Conservation (phyloP, 2,329 filamentous ascomycete genomes). For the Pseudogymnoascus sp. region DNA sequence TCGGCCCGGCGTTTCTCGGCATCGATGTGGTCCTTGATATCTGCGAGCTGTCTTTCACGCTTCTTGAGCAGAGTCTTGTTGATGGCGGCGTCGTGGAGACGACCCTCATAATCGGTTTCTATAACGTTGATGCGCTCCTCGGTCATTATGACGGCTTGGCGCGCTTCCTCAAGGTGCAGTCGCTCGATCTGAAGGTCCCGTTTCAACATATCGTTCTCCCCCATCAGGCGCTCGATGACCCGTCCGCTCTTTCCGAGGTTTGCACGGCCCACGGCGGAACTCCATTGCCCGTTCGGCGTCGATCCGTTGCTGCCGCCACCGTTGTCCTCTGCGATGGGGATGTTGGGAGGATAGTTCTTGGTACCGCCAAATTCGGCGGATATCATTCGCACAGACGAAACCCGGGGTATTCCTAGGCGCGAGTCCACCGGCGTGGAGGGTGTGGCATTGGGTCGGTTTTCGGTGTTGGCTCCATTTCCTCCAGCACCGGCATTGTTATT, state of each 20-base stretch:
- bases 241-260: slow-evolving; percentile 65
- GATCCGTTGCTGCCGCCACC: not conserved
- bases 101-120: slow-evolving; percentile 58
- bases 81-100: slow-evolving; percentile 60
- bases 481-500: not conserved
- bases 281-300: slow-evolving; percentile 36
- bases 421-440: not conserved
- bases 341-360: slow-evolving; percentile 16
- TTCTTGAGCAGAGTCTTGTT: slow-evolving; percentile 62
- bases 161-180: slow-evolving; percentile 59
- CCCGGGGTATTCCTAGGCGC: not conserved
- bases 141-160: slow-evolving; percentile 55
- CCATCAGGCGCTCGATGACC: slow-evolving; percentile 73
- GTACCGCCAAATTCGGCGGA: slow-evolving; percentile 26
- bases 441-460: not conserved
- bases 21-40: slow-evolving; percentile 55
- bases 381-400: slow-evolving; percentile 20
- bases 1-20: slow-evolving; percentile 53
- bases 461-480: not conserved
- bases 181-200: slow-evolving; percentile 62
- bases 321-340: slow-evolving; percentile 16
- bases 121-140: slow-evolving; percentile 65
- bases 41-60: slow-evolving; percentile 67
- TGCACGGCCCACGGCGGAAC: slow-evolving; percentile 60
- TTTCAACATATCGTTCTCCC: slow-evolving; percentile 70